These are phyloP conservation scores for Eutypella sp. DNA, from an alignment of 2,329 filamentous ascomycete species.

Conservation along the genomic window DNA sequence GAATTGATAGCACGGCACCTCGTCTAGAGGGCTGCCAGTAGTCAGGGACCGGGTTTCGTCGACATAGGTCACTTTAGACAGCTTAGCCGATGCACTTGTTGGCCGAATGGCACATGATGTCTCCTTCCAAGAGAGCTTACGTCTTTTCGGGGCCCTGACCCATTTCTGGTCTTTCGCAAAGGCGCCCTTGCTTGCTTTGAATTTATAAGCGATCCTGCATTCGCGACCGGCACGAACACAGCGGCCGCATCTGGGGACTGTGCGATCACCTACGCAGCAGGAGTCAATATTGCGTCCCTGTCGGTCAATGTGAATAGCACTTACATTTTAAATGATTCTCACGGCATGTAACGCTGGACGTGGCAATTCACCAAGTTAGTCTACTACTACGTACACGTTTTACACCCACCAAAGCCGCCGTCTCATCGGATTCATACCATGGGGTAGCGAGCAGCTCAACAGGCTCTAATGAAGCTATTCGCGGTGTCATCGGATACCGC, in stretches of 20 bases:
- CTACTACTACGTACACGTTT: no score
- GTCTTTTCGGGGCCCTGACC: slow-evolving; percentile 21
- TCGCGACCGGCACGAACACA: slow-evolving; percentile 28
- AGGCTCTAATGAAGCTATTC: slow-evolving; percentile 29
- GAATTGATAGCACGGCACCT: slow-evolving; percentile 14
- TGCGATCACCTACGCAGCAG: slow-evolving; percentile 32
- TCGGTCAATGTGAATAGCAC: slow-evolving; percentile 9
- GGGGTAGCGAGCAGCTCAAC: slow-evolving; percentile 27
- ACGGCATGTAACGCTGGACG: slow-evolving; percentile 34
- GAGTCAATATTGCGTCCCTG: slow-evolving; percentile 4
- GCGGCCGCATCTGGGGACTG: slow-evolving; percentile 26
- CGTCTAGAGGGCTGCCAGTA: slow-evolving; percentile 17
- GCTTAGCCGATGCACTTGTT: slow-evolving; percentile 3
- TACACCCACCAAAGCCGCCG: not conserved
- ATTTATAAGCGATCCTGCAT: slow-evolving; percentile 28
- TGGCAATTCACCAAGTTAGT: not conserved
- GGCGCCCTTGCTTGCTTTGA: slow-evolving; percentile 27
- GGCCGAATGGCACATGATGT: not conserved
- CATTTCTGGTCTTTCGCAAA: slow-evolving; percentile 26
- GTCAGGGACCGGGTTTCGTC: slow-evolving; percentile 24
- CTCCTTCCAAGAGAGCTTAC: slow-evolving; percentile 13
- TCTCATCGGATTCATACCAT: slow-evolving; percentile 20
- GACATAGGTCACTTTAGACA: slow-evolving; percentile 24
- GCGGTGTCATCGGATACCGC: slow-evolving; percentile 13
- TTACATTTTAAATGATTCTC: slow-evolving; percentile 43